phyloP scores from a whole-genome alignment of 2,329 filamentous ascomycete genomes.

The Pyrenophora tritici-repentis region DNA sequence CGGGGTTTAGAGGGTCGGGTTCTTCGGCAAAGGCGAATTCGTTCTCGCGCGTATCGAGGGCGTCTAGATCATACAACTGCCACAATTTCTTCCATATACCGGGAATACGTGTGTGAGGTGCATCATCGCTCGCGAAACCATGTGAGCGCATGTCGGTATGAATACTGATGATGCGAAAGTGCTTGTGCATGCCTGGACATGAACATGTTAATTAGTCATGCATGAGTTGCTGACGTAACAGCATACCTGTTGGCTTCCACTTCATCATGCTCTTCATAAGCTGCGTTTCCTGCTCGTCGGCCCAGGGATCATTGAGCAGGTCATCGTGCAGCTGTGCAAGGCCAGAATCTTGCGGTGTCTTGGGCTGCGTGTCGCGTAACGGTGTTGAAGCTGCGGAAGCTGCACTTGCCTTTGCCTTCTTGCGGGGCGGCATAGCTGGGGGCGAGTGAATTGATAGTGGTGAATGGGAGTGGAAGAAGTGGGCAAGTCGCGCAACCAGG shows the following conservation, averaged over 20 bases:
- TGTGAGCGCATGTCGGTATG: conserved; percentile 45
- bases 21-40: conserved; percentile 61
- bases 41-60: conserved; percentile 81
- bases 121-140: conserved; percentile 72
- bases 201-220: conserved; percentile 22
- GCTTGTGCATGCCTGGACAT: conserved; percentile 59
- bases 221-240: neutral
- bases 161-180: conserved; percentile 58
- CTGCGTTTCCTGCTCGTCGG: conserved; percentile 90
- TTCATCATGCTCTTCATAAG: conserved; percentile 90
- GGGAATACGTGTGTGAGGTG: conserved; percentile 82
- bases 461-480: conserved; percentile 1
- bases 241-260: conserved; percentile 86
- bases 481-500: conserved; percentile 6
- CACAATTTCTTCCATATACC: conserved; percentile 90
- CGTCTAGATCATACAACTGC: conserved; percentile 81
- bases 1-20: conserved; percentile 56
- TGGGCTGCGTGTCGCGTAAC: conserved; percentile 46
- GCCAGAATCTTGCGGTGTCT: conserved; percentile 46
- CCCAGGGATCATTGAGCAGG: conserved; percentile 76
- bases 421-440: conserved; percentile 68
- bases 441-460: conserved; percentile 1
- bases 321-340: conserved; percentile 60
- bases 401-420: conserved; percentile 65
- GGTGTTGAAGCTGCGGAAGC: conserved; percentile 65